Evolutionary conservation across 2,329 filamentous ascomycete genomes (phyloP).

Genomic region (Hypoxylon sp.): DNA sequence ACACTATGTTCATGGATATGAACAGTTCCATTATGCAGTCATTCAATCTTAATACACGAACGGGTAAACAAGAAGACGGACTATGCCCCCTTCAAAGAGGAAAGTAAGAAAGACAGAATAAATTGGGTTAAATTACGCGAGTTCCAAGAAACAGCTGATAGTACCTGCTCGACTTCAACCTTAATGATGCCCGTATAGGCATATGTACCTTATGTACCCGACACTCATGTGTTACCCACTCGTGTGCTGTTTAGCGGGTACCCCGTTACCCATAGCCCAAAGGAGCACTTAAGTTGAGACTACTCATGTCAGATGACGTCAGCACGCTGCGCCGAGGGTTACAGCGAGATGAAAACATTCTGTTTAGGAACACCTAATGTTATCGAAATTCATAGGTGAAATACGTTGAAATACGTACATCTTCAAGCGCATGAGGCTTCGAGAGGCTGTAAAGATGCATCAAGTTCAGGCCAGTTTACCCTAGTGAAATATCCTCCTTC

Average conservation of each 20-base stretch:
- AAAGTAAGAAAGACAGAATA: too few species aligned
- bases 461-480: neutral
- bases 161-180: too few species aligned
- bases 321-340: slow-evolving; percentile 12
- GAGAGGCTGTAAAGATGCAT: slow-evolving; percentile 8
- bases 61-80: neutral
- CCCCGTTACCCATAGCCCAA: neutral
- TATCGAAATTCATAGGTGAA: neutral
- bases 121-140: too few species aligned
- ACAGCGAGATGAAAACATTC: slow-evolving; percentile 2
- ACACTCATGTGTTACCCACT: neutral
- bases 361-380: slow-evolving; percentile 1
- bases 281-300: slow-evolving; percentile 7
- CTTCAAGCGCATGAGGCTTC: neutral
- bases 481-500: slow-evolving; percentile 1
- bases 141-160: too few species aligned
- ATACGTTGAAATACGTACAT: neutral
- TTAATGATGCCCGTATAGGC: too few species aligned
- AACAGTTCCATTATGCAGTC: neutral
- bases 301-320: slow-evolving; percentile 35
- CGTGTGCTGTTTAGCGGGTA: slow-evolving; percentile 4
- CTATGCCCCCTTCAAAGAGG: too few species aligned
- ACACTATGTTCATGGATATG: neutral
- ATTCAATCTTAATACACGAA: neutral
- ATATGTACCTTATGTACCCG: neutral